phyloP scores from a whole-genome alignment of 768 basidiomycete genomes.

The Tricholoma matsutake region DNA sequence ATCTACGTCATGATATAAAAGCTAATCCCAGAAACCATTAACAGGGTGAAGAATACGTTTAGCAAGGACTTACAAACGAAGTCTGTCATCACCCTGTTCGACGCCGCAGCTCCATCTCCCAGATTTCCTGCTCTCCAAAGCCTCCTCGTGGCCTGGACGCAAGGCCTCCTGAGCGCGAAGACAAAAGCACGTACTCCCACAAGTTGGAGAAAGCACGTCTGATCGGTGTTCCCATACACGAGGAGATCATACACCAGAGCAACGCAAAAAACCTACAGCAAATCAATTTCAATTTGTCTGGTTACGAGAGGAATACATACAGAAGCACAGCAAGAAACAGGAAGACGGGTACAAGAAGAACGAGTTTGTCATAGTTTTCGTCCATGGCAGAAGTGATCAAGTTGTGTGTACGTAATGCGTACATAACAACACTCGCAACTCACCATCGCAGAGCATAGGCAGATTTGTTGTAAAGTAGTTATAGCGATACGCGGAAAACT shows the following conservation, averaged over 20 bases:
- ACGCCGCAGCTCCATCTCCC: constrained; percentile 52
- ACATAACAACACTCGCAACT: no score
- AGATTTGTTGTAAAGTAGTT: no score
- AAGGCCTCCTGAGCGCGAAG: constrained; percentile 29
- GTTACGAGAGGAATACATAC: constrained; percentile 18
- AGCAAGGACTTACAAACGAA: not conserved
- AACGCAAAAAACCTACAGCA: constrained; percentile 43
- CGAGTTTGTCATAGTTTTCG: constrained; percentile 16
- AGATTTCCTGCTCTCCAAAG: constrained; percentile 47
- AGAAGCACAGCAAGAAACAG: constrained; percentile 47
- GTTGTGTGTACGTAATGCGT: no score
- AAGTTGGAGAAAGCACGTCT: constrained; percentile 41
- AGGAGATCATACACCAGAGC: constrained; percentile 66
- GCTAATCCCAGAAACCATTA: not conserved
- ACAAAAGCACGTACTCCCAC: constrained; percentile 45
- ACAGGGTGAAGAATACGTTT: not conserved
- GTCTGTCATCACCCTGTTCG: constrained; percentile 21
- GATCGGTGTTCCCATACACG: constrained; percentile 57
- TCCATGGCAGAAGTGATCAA: no score
- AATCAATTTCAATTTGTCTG: constrained; percentile 2
- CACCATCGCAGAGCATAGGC: no score
- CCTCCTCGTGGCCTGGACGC: constrained; percentile 32
- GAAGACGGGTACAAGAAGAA: constrained; percentile 39
- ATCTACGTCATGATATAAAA: not conserved
- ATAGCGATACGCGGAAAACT: no score